Base-by-base conservation (phyloP, 73 alveolate species). In the Paramecium biaurelia region DNA sequence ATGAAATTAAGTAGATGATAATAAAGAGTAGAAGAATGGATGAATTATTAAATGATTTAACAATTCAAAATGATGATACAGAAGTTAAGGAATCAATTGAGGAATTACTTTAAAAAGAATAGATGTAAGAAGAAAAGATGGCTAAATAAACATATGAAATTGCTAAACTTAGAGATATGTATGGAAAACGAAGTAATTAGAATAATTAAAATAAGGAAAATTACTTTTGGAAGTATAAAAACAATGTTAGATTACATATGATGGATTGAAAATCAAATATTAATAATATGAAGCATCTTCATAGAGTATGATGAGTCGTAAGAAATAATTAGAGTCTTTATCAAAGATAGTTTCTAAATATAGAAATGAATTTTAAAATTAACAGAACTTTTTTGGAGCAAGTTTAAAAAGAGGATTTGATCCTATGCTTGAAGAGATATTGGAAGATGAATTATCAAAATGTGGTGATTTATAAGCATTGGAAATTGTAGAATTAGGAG, bases 381-480 rank as follows among this genome's bases (percentile, higher is more conserved):
- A 32, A 38, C 35, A 28, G 12, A 10, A 28, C n/a, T 38, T 74
- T 74, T 32, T 67, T 14, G 87, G 87, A 35, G 87, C 32, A 32
- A 74, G 59, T 15, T 23, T 74, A 1, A 74, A 74, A 8, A 30
- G 30, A 74, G 47, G 67, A 18, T 74, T 74, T 74, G 87, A 74
- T 74, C 87, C 67, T 5, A 28, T 70, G 86, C 24, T 70, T 9
- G 86, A 70, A 74, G 87, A 74, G 35, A 74, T 32, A 0, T 18
- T 74, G 14, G 87, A 74, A 74, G 87, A 74, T 35, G 67, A 74
- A 30, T 70, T 70, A 35, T 70, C 86, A 28, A 30, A 70, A 35
- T 70, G 47, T 70, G 86, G 47, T 10, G 86, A 70, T 70, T 11
- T 28, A 18, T 21, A 74, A 74, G 87, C 63, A 14, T 74, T 38